Conservation (phyloP, 2,329 filamentous ascomycete species). For the Clonostachys byssicola region DNA sequence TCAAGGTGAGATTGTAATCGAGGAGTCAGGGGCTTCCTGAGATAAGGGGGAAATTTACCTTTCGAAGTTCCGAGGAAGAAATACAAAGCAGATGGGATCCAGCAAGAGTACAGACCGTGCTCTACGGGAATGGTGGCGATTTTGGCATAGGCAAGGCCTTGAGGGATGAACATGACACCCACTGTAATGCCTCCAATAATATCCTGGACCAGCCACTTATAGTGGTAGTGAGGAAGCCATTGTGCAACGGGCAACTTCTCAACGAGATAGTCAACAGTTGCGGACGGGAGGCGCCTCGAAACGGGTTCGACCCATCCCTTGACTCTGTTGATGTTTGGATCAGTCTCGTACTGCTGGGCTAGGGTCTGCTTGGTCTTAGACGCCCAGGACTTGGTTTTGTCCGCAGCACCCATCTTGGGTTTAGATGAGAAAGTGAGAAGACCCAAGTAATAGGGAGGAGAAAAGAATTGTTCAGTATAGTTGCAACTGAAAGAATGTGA, state of each 20-base stretch:
- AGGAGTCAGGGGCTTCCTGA: background rate
- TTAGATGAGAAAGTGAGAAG: too few species aligned
- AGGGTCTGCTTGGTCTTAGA: conserved; percentile 9
- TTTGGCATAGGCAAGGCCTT: conserved; percentile 58
- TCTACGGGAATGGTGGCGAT: conserved; percentile 58
- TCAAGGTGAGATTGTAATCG: background rate
- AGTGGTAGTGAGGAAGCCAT: conserved; percentile 60
- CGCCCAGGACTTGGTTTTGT: conserved; percentile 1
- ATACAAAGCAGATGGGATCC: conserved; percentile 53
- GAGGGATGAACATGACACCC: conserved; percentile 56
- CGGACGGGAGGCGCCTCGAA: conserved; percentile 37
- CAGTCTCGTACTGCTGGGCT: conserved; percentile 11
- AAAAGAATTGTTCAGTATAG: too few species aligned
- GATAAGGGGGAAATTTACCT: conserved; percentile 24
- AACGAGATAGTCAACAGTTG: conserved; percentile 47
- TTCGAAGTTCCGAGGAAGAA: conserved; percentile 60
- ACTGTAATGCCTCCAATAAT: conserved; percentile 57
- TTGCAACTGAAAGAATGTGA: too few species aligned
- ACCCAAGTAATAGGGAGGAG: too few species aligned
- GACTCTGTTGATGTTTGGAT: conserved; percentile 16
- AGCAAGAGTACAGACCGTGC: conserved; percentile 55
- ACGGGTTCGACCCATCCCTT: conserved; percentile 14
- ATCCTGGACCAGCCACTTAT: conserved; percentile 58
- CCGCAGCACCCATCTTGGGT: background rate
- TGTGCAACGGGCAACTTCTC: conserved; percentile 59